phyloP scores from a whole-genome alignment of 148 eudicot genomes.

The Heliamphora exappendiculata region DNA sequence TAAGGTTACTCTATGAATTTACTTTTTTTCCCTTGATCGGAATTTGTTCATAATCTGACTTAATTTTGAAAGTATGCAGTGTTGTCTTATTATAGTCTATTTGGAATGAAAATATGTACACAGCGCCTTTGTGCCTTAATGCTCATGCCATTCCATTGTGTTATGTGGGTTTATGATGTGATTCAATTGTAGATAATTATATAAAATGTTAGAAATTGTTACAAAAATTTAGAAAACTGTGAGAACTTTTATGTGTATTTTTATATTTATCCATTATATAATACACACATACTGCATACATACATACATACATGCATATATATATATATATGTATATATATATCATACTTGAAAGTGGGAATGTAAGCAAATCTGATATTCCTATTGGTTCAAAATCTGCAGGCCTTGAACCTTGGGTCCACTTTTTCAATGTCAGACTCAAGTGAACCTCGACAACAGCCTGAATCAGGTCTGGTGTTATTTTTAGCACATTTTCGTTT shows the following conservation, averaged over 20 bases:
- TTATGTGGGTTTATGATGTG: background rate
- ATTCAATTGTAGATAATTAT: background rate
- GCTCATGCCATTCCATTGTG: background rate
- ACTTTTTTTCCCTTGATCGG: too few relatives aligned
- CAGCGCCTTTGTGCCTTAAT: background rate
- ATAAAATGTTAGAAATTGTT: background rate
- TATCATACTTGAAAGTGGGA: too few relatives aligned
- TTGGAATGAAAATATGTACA: too few relatives aligned
- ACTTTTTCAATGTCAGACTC: slow-evolving; percentile 11
- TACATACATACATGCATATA: background rate
- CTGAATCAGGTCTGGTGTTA: slow-evolving; percentile 27
- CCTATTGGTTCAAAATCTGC: background rate
- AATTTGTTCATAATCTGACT: too few relatives aligned
- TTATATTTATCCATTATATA: background rate
- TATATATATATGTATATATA: too few relatives aligned
- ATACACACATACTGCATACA: background rate
- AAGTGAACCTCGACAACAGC: slow-evolving; percentile 15
- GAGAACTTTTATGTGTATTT: too few relatives aligned
- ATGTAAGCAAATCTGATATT: background rate
- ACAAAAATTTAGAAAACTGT: background rate
- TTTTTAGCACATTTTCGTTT: background rate
- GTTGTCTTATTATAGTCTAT: too few relatives aligned
- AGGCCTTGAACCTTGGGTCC: slow-evolving; percentile 3
- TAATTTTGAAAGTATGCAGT: too few relatives aligned
- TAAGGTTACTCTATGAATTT: too few relatives aligned